Evolutionary conservation across 352 stramenopile species (phyloP), one percentile per base, ranked within the genome.

Genomic region (Aphanomyces euteiches): DNA sequence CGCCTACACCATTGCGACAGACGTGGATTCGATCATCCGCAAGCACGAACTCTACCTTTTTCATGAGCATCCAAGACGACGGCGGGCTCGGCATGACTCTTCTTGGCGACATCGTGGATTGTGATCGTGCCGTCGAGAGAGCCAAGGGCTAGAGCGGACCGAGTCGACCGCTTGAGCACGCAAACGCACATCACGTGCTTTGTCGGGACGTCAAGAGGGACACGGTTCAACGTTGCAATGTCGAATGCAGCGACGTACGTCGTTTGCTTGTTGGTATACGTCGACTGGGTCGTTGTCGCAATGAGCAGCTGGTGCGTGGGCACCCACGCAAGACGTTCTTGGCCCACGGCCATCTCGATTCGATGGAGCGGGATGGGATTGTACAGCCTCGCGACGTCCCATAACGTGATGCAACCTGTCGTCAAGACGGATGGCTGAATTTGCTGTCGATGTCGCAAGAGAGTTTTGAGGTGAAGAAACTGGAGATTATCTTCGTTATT

Each of bases 301-400:
- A 78, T 70, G 4, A 92, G 72, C 8, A 78, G 75, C 58, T 92
- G 81, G 1, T 86, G 67, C 13, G 75, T 78, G 0, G 81, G 76
- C 19, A 89, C 56, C 79, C 80, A 92, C 36, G 73, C 81, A 63
- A 90, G 80, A 38, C 79, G 73, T 40, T 92, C 82, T 47, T 88
- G 84, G 7, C 78, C 77, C 2, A 77, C 76, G 38, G 67, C 38
- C 7, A 84, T 78, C 63, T 91, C 84, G 15, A 88, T 75, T n/a
- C 82, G 84, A 10, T 84, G 79, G 19, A 83, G 76, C 77, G 89
- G 85, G n/a, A 84, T 76, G 7, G 84, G 84, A 21, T 66, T 82
- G 28, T 83, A 76, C 28, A 82, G 64, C 57, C 89, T 38, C 6
- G 37, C 48, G 21, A 90, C 54, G 56, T 72, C 79, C 84, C 84